Evolutionary conservation across 345 rosid species (phyloP), one percentile per base, ranked within the genome.

Genomic region (Melastoma malabathricum): DNA sequence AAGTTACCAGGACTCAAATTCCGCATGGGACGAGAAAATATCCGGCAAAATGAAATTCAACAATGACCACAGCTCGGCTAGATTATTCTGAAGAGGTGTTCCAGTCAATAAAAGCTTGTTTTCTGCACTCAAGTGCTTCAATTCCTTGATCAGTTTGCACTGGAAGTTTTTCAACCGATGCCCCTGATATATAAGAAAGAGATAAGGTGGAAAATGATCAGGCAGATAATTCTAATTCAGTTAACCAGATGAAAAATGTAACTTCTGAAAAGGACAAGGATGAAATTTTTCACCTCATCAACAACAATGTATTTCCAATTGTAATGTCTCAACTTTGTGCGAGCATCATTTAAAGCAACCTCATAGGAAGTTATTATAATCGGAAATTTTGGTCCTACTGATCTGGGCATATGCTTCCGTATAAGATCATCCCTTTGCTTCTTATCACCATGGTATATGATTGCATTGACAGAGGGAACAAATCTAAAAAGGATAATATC

Each of bases 21-120:
- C 98, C 48, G 75, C 95, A 69, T 72, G 95, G 17, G 96, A 87
- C 46, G 86, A 74, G 61, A 92, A 92, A 60, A 92, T 82, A 71
- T 92, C 96, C 47, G 96, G 98, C 62, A 92, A 65, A 68, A 92
- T 81, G 69, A 92, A 92, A 68, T 92, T 80, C 68, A 92, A 59
- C 73, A 92, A 62, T n/a, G 98, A 81, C 97, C 98, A 92, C 51
- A 92, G 94, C 84, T 92, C 98, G 1, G 95, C 77, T 61, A 87
- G 59, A 66, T 92, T 92, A 68, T 92, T 92, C 58, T 92, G 98
- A 66, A 92, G 70, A 57, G 98, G 98, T 4, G 98, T 92, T 53
- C 98, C 98, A 39, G 95, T 92, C 44, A 92, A 65, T 50, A 92
- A 73, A 64, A 92, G 97, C 63, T 84, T 92, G 71, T 92, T 92